These are phyloP conservation scores for Scutellaria barbata DNA, from an alignment of 257 asterid genomes.

Conservation along the genomic window DNA sequence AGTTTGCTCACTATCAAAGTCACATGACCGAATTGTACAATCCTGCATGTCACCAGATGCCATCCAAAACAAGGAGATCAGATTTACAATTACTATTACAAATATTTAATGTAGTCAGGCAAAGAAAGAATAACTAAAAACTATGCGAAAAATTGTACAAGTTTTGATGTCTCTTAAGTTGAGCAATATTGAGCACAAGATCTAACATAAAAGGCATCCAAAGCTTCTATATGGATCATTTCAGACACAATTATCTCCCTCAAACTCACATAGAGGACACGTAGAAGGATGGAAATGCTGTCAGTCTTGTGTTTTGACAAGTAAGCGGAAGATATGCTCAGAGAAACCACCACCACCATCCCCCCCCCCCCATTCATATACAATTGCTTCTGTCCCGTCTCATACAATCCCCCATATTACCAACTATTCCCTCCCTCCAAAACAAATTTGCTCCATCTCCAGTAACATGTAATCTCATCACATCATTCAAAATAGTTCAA, in stretches of 20 bases:
- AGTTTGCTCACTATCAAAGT: slow-evolving; percentile 95
- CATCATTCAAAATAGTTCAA: not conserved
- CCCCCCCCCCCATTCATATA: slow-evolving; percentile 17
- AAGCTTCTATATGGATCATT: slow-evolving; percentile 22
- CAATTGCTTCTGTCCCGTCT: not conserved
- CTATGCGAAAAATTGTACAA: not conserved
- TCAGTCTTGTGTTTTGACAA: not conserved
- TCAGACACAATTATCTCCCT: slow-evolving; percentile 14
- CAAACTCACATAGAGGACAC: slow-evolving; percentile 10
- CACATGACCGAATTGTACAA: slow-evolving; percentile 96
- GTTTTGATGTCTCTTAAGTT: not conserved
- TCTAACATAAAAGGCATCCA: slow-evolving; percentile 16
- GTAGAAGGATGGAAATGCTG: slow-evolving; percentile 6
- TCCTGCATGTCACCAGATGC: slow-evolving; percentile 56
- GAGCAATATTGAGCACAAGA: slow-evolving; percentile 26
- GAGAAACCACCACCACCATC: too few relatives aligned
- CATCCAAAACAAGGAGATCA: slow-evolving; percentile 36
- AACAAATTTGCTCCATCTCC: slow-evolving; percentile 15
- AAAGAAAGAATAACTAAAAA: slow-evolving; percentile 18
- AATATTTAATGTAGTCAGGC: slow-evolving; percentile 25
- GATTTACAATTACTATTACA: slow-evolving; percentile 21
- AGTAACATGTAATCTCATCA: slow-evolving; percentile 1
- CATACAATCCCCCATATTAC: not conserved
- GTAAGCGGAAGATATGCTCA: slow-evolving; percentile 3
- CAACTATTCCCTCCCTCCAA: not conserved